Conservation (phyloP, 2,329 filamentous ascomycete species). For the Sclerotinia sclerotiorum region DNA sequence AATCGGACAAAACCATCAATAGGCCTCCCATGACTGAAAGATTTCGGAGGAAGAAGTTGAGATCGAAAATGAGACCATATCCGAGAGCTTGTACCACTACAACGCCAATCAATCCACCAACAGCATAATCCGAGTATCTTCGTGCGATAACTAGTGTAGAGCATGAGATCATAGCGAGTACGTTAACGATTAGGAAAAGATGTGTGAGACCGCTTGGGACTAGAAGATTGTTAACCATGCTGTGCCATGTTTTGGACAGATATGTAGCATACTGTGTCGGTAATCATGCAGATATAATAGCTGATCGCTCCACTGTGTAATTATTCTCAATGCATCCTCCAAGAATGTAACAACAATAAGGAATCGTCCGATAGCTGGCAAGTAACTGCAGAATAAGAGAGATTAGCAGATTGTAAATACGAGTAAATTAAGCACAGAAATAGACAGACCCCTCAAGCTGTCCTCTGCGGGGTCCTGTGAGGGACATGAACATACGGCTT, state of each 20-base stretch:
- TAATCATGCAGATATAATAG: slow-evolving; percentile 90
- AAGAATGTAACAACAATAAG: slow-evolving; percentile 98
- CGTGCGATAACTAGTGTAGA: slow-evolving; percentile 86
- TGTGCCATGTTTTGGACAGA: neutral
- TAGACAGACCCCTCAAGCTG: slow-evolving; percentile 9
- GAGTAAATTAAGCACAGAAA: neutral
- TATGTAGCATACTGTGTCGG: slow-evolving; percentile 68
- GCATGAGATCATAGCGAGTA: slow-evolving; percentile 80
- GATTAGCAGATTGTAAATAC: slow-evolving; percentile 27
- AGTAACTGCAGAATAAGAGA: slow-evolving; percentile 59
- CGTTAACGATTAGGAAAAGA: slow-evolving; percentile 87
- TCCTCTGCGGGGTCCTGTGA: slow-evolving; percentile 24
- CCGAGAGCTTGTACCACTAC: slow-evolving; percentile 92
- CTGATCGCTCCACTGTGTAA: slow-evolving; percentile 97
- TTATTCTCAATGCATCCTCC: slow-evolving; percentile 91
- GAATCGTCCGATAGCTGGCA: slow-evolving; percentile 94
- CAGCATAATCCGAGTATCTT: slow-evolving; percentile 90
- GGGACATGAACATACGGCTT: slow-evolving; percentile 73
- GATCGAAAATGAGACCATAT: slow-evolving; percentile 96
- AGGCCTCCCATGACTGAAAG: slow-evolving; percentile 95
- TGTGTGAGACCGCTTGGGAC: slow-evolving; percentile 88
- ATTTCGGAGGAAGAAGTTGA: slow-evolving; percentile 99
- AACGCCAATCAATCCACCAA: slow-evolving; percentile 83
- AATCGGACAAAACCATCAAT: slow-evolving; percentile 97
- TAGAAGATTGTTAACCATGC: slow-evolving; percentile 44